These are phyloP conservation scores for Neofusicoccum cordaticola DNA, from an alignment of 2,329 filamentous ascomycete genomes.

Conservation along the genomic window DNA sequence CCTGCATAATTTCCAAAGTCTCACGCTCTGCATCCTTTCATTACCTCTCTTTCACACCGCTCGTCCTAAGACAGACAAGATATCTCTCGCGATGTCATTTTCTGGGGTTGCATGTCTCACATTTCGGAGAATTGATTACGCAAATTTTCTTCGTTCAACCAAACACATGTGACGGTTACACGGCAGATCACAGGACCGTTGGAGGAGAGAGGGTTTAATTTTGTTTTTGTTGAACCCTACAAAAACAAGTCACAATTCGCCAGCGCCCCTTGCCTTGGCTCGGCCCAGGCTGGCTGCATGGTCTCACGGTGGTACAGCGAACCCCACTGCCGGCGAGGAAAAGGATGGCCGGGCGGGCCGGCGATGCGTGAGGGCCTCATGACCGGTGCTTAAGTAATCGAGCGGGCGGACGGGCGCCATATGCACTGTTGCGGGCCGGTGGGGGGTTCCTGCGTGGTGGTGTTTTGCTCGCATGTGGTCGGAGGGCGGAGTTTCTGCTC, in stretches of 20 bases:
- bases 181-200: background rate
- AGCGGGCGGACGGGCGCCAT: too few species aligned
- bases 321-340: background rate
- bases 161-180: slow-evolving; percentile 11
- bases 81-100: background rate
- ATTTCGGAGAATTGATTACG: slow-evolving; percentile 13
- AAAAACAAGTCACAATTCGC: background rate
- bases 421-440: background rate
- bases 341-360: background rate
- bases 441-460: background rate
- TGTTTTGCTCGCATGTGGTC: background rate
- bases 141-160: slow-evolving; percentile 5
- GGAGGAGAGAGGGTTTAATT: background rate
- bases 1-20: background rate
- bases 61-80: background rate
- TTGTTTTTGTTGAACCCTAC: slow-evolving; percentile 14
- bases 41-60: background rate
- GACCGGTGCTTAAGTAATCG: slow-evolving; percentile 7
- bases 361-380: background rate
- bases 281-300: background rate
- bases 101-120: background rate
- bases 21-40: background rate
- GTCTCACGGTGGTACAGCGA: background rate
- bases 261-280: background rate
- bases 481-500: background rate